Base-by-base conservation (phyloP, 495 filamentous ascomycete species). In the Penicillium canariense region DNA sequence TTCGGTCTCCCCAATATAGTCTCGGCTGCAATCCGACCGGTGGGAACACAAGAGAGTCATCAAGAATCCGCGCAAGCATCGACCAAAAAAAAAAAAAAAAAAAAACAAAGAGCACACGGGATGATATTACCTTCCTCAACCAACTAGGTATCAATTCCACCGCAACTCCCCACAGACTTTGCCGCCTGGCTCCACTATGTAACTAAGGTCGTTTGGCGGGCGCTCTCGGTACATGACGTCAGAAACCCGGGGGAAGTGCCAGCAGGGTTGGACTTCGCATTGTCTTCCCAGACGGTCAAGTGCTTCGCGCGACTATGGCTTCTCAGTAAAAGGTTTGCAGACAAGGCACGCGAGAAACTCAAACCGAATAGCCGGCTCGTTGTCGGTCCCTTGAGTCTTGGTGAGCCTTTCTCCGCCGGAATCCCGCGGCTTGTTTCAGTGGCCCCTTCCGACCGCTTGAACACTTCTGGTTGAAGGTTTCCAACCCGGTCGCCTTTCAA, bases 201-300 rank as follows among this genome's bases (percentile, higher is more conserved):
- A 23, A 26, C 20, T 20, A 9, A 31, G 27, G 8, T n/a, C 31
- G 14, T 34, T 34, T 14, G 31, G 31, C 8, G 1, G 18, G 30
- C 3, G 26, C 28, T 34, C 11, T 18, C 45, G 45, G n/a, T 14
- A 14, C 1, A 34, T 55, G 53, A 55, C 53, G 53, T 55, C 53
- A 55, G 27, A 30, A 45, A 55, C 9, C 11, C 27, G 17, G 53
- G 43, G 43, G 25, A 27, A 54, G 20, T 12, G 12, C 35, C 48
- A 50, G 48, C 32, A 50, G 48, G 35, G 48, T 26, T 22, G 46
- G 5, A 18, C 25, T 25, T 27, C 43, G n/a, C 23, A 10, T 8
- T 46, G 14, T 8, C 43, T 30, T 30, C 25, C 23, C 10, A 6
- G 17, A 14, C 25, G 6, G 9, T 18, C 14, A 10, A 30, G 43